Base-by-base conservation (phyloP, 148 eudicot genomes). In the Linanthus parryae region DNA sequence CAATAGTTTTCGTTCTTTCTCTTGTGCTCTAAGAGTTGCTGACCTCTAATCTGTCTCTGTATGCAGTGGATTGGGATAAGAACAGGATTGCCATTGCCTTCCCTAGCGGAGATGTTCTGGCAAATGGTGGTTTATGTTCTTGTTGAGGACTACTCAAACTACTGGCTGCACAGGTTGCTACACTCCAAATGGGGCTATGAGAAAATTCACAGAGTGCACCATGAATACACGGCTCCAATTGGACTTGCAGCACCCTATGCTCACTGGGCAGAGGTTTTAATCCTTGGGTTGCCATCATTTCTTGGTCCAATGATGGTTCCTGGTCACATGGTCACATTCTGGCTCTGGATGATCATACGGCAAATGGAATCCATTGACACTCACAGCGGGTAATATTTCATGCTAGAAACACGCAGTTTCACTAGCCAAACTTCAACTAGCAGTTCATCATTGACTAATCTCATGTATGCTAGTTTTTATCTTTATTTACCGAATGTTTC, bases 381-480 rank as follows among this genome's bases (percentile, higher is more conserved):
- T 31, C 95, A 86, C 43, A 69, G 84, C 28, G 95, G 95, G 95
- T 85, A 74, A n/a, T n/a, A n/a, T n/a, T n/a, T n/a, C n/a, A n/a
- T n/a, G n/a, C n/a, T n/a, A n/a, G n/a, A n/a, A n/a, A n/a, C n/a
- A n/a, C n/a, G n/a, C n/a, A n/a, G n/a, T n/a, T n/a, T n/a, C n/a
- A n/a, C n/a, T n/a, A n/a, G n/a, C n/a, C n/a, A n/a, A n/a, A n/a
- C n/a, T n/a, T n/a, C n/a, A n/a, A n/a, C n/a, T n/a, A n/a, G n/a
- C n/a, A n/a, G n/a, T n/a, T n/a, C n/a, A n/a, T n/a, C n/a, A n/a
- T n/a, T n/a, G n/a, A n/a, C n/a, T n/a, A n/a, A n/a, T n/a, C n/a
- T n/a, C n/a, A n/a, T n/a, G n/a, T n/a, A n/a, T n/a, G n/a, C n/a
- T n/a, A n/a, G n/a, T n/a, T n/a, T n/a, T n/a, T n/a, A n/a, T n/a